These are phyloP conservation scores for Plasmodium ovale DNA, from an alignment of 169 alveolate species.

Conservation along the genomic window DNA sequence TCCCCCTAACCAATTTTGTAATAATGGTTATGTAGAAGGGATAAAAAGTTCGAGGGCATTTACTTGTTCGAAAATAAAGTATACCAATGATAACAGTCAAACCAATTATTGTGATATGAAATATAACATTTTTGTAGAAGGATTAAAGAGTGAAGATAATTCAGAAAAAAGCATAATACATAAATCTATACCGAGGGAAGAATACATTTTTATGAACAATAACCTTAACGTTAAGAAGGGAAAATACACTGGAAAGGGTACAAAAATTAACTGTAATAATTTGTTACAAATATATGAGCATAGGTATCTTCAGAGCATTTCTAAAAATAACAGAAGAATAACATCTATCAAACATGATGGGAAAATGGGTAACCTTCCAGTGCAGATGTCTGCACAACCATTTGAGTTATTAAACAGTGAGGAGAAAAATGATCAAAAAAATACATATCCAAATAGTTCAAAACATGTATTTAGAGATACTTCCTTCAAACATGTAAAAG, in stretches of 20 bases:
- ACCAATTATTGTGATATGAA: conserved; percentile 3
- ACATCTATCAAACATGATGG: background rate
- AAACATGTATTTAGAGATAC: background rate
- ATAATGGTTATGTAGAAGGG: background rate
- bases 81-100: background rate
- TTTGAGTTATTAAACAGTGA: too few relatives aligned
- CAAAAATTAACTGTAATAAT: conserved; percentile 22
- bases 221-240: background rate
- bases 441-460: background rate
- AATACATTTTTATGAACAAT: background rate
- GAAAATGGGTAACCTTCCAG: background rate
- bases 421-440: too few relatives aligned
- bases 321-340: conserved; percentile 7
- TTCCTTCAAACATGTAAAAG: background rate
- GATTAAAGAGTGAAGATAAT: background rate
- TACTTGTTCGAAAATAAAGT: background rate
- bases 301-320: conserved; percentile 43
- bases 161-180: background rate
- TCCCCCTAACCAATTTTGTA: background rate
- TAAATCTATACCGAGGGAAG: conserved; percentile 2
- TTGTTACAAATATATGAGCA: conserved; percentile 70
- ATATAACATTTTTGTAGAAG: conserved; percentile 15
- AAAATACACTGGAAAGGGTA: background rate
- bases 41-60: background rate
- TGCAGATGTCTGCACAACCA: too few relatives aligned